phyloP scores from a whole-genome alignment of 1,284 basidiomycete genomes.

The Pseudozyma thailandica region DNA sequence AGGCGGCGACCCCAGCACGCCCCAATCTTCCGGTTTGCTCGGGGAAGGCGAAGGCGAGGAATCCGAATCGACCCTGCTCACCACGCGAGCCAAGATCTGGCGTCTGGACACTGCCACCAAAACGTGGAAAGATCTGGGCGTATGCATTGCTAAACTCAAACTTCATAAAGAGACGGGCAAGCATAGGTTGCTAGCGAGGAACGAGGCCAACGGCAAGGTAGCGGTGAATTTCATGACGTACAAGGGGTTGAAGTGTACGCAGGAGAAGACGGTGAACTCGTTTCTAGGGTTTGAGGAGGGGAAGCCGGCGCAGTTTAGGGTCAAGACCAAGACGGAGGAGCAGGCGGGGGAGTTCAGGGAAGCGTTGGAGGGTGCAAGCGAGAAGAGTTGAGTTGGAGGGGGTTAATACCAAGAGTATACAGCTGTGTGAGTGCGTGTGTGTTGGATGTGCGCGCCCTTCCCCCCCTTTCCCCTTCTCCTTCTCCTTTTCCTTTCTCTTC shows the following conservation, averaged over 20 bases:
- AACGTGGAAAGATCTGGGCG: conserved; percentile 60
- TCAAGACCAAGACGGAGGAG: conserved; percentile 62
- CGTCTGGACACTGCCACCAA: conserved; percentile 44
- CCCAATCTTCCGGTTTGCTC: conserved; percentile 32
- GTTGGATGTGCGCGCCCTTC: conserved; percentile 3
- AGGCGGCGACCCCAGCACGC: conserved; percentile 18
- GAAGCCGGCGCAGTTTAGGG: conserved; percentile 52
- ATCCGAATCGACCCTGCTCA: conserved; percentile 46
- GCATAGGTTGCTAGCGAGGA: conserved; percentile 54
- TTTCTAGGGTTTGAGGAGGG: conserved; percentile 58
- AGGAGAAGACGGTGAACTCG: conserved; percentile 49
- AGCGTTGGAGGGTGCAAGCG: conserved; percentile 25
- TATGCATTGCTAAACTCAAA: conserved; percentile 60
- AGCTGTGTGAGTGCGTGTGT: conserved; percentile 3
- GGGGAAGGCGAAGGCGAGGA: conserved; percentile 63
- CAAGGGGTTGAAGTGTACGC: conserved; percentile 39
- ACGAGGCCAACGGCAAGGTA: conserved; percentile 63
- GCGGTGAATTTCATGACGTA: conserved; percentile 59
- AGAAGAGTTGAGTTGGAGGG: background rate
- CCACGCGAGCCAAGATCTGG: conserved; percentile 62
- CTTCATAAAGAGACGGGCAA: conserved; percentile 39
- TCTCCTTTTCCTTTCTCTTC: background rate
- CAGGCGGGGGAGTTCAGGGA: conserved; percentile 49
- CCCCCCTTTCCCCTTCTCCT: background rate
- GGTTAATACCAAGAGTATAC: too few relatives aligned